Evolutionary conservation across 805 yeast genomes (phyloP).

Genomic region (Saturnispora zaruensis): DNA sequence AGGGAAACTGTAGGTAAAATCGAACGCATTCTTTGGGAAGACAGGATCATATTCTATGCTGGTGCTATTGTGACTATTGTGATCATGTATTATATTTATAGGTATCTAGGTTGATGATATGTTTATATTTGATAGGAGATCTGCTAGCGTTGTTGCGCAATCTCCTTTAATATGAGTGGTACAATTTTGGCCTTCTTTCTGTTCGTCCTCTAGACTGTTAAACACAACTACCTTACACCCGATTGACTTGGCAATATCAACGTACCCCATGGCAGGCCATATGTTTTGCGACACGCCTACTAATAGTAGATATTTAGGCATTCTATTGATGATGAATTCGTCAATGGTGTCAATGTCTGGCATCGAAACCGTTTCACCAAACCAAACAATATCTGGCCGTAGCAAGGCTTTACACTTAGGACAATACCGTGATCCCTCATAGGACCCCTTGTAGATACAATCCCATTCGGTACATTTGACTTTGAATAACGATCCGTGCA

Average conservation of each 20-base stretch:
- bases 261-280: conserved; percentile 58
- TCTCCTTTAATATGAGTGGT: neutral
- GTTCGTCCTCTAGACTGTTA: neutral
- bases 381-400: conserved; percentile 92
- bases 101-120: neutral
- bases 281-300: conserved; percentile 80
- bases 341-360: conserved; percentile 58
- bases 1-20: conserved; percentile 72
- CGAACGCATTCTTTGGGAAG: conserved; percentile 76
- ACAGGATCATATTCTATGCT: conserved; percentile 78
- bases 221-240: neutral
- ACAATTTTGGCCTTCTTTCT: neutral
- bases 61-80: conserved; percentile 45
- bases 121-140: neutral
- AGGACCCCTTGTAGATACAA: conserved; percentile 49
- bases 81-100: conserved; percentile 1
- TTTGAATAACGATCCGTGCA: conserved; percentile 69
- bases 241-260: neutral
- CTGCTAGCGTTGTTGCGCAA: neutral
- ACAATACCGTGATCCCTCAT: conserved; percentile 53
- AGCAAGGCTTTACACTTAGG: conserved; percentile 63
- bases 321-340: conserved; percentile 38
- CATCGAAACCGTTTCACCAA: conserved; percentile 79
- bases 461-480: conserved; percentile 67
- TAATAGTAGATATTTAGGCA: neutral